Base-by-base conservation (phyloP, 2,329 filamentous ascomycete genomes). In the Teratosphaeria pseudoeucalypti region DNA sequence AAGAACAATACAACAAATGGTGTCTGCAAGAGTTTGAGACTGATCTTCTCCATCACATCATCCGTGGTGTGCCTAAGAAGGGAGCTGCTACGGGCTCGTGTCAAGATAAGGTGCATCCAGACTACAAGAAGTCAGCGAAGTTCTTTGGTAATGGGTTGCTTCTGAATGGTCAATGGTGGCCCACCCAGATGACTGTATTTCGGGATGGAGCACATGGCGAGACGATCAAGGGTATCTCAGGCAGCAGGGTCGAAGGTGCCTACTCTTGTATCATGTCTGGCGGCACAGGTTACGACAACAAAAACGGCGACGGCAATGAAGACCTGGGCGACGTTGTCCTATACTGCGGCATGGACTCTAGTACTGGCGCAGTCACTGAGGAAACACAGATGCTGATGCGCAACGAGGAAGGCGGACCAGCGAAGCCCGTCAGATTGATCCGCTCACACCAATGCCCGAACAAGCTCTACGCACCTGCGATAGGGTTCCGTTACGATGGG, bases 401-500 rank as follows among this genome's bases (percentile, higher is more conserved):
- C 1, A 77, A 75, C 2, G 66, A 66, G 12, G 58, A 67, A 2
- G 71, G 65, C 1, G 23, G 23, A 23, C 2, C 23, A 23, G 68
- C 9, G 43, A 67, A 74, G 2, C 74, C 75, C 0, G 74, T 85
- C 2, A 75, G 83, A 1, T 76, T 85, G 3, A 72, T 85, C 6
- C 77, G 82, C 1, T 78, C 77, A 0, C 64, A 68, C 4, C 76
- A 78, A 19, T 68, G 77, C 2, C 67, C 69, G 10, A 76, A 55
- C 34, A 43, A 76, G 19, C 62, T 59, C 0, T 81, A 76, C 57
- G 72, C 77, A 0, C 82, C 82, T 0, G 60, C 66, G 1, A 61
- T 71, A 10, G 82, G 82, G 0, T 73, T 81, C n/a, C 71, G 83
- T 1, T 85, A 85, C 57, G 82, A 85, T 66, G 83, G 82, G 0